Conservation (phyloP, 2,329 filamentous ascomycete genomes). For the Lecanicillium sp. region DNA sequence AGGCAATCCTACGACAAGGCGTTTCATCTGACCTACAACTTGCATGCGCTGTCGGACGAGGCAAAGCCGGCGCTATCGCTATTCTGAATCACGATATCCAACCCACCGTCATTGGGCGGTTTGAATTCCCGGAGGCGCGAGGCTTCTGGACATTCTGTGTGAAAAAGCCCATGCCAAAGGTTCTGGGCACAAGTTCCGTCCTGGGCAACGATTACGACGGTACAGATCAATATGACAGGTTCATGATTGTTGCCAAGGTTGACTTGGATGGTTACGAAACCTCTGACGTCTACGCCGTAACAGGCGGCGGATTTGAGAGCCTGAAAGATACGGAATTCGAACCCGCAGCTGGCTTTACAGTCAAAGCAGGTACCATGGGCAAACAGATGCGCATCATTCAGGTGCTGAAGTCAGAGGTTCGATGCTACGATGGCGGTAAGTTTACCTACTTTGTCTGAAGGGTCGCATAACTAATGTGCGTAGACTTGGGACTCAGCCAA, state of each 20-base stretch:
- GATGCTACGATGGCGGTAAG: slow-evolving; percentile 84
- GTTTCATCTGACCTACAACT: slow-evolving; percentile 52
- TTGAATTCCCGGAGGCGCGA: slow-evolving; percentile 64
- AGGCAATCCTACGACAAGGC: slow-evolving; percentile 31
- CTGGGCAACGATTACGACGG: slow-evolving; percentile 48
- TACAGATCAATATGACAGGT: slow-evolving; percentile 63
- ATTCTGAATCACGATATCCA: slow-evolving; percentile 72
- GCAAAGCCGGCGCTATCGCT: slow-evolving; percentile 61
- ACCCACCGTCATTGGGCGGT: slow-evolving; percentile 60
- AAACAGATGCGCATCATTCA: slow-evolving; percentile 77
- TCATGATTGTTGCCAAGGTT: slow-evolving; percentile 74
- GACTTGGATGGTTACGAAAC: slow-evolving; percentile 63
- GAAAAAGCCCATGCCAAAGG: slow-evolving; percentile 58
- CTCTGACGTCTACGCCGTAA: slow-evolving; percentile 70
- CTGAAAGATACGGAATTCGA: slow-evolving; percentile 86
- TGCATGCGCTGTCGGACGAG: slow-evolving; percentile 54
- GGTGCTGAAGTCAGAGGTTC: slow-evolving; percentile 76
- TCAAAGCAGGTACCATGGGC: slow-evolving; percentile 81
- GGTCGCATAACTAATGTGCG: slow-evolving; percentile 11
- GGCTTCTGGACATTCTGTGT: slow-evolving; percentile 76
- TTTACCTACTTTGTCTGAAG: slow-evolving; percentile 12
- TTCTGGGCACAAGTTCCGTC: slow-evolving; percentile 40
- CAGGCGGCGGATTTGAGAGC: slow-evolving; percentile 65
- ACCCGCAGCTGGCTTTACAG: slow-evolving; percentile 74
- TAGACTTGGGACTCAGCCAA: slow-evolving; percentile 79